Percentiles rank a stretch among this genome's conserved stretches.
These are phyloP conservation scores for Spergularia azorica DNA, from an alignment of 179 eudicot species.

Conservation along the genomic window DNA sequence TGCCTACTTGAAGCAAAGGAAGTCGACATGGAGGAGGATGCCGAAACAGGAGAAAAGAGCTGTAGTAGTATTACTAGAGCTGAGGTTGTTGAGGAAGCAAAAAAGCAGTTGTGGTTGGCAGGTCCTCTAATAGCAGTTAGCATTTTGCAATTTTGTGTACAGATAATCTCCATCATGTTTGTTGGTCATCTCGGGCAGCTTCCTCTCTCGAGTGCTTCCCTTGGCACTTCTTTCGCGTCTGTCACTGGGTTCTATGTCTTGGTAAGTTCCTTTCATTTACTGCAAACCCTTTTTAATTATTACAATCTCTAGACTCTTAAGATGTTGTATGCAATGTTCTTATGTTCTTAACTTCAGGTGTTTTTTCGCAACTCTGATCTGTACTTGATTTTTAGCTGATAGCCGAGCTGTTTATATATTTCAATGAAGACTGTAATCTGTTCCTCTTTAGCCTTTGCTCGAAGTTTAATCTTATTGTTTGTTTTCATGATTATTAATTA, in stretches of 20 bases:
- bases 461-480: too few species aligned
- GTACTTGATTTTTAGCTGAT: background rate
- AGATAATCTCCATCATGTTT: constrained; percentile 35
- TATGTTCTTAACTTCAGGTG: background rate
- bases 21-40: background rate
- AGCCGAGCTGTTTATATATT: too few species aligned
- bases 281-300: background rate
- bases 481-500: background rate
- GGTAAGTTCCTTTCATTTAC: constrained; percentile 1
- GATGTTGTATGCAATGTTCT: background rate
- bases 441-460: too few species aligned
- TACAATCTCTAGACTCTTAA: background rate
- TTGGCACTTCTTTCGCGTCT: constrained; percentile 36
- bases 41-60: background rate
- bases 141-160: constrained; percentile 20
- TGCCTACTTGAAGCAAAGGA: constrained; percentile 7
- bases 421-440: too few species aligned
- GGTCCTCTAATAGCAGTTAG: constrained; percentile 29
- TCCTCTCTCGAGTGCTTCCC: constrained; percentile 30
- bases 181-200: constrained; percentile 34
- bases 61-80: background rate
- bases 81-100: constrained; percentile 26
- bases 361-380: too few species aligned
- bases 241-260: constrained; percentile 32
- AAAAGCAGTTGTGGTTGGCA: constrained; percentile 25